Evolutionary conservation across 2,329 filamentous ascomycete species (phyloP).

Genomic region (Cercospora zeina): DNA sequence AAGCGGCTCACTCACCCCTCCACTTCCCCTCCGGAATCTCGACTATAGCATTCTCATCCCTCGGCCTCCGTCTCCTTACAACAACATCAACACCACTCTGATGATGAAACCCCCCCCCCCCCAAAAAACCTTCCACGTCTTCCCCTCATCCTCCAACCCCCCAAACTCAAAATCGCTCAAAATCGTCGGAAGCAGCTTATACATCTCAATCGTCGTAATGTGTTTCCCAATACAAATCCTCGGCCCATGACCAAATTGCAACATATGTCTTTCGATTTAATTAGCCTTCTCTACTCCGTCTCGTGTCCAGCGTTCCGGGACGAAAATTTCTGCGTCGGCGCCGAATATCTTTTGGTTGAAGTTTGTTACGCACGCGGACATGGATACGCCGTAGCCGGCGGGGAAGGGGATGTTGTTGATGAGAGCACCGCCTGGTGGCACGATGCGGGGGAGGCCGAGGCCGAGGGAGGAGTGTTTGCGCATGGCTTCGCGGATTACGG

Average conservation of each 20-base stretch:
- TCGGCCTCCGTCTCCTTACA: slow-evolving; percentile 1
- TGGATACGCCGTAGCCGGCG: slow-evolving; percentile 9
- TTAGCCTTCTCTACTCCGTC: slow-evolving; percentile 1
- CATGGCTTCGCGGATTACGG: slow-evolving; percentile 49
- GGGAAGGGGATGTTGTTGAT: slow-evolving; percentile 6
- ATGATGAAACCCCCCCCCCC: slow-evolving; percentile 19
- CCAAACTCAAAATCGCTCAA: slow-evolving; percentile 15
- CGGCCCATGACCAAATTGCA: slow-evolving; percentile 17
- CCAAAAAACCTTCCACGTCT: slow-evolving; percentile 18
- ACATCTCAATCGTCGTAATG: slow-evolving; percentile 19
- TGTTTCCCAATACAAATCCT: slow-evolving; percentile 20
- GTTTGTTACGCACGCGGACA: slow-evolving; percentile 11
- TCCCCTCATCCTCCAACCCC: slow-evolving; percentile 12
- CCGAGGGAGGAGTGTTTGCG: slow-evolving; percentile 41
- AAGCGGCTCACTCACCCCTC: not conserved
- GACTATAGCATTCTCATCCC: slow-evolving; percentile 5
- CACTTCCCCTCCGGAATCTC: slow-evolving; percentile 1
- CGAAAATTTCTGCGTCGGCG: slow-evolving; percentile 15
- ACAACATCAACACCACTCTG: slow-evolving; percentile 12
- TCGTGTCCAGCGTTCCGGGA: slow-evolving; percentile 16
- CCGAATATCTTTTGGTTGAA: slow-evolving; percentile 16
- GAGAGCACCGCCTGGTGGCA: not conserved
- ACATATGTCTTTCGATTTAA: slow-evolving; percentile 14
- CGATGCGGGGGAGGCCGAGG: slow-evolving; percentile 11
- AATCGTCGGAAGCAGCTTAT: slow-evolving; percentile 15